Evolutionary conservation across 345 rosid genomes (phyloP).

Genomic region (Citrus reticulata): DNA sequence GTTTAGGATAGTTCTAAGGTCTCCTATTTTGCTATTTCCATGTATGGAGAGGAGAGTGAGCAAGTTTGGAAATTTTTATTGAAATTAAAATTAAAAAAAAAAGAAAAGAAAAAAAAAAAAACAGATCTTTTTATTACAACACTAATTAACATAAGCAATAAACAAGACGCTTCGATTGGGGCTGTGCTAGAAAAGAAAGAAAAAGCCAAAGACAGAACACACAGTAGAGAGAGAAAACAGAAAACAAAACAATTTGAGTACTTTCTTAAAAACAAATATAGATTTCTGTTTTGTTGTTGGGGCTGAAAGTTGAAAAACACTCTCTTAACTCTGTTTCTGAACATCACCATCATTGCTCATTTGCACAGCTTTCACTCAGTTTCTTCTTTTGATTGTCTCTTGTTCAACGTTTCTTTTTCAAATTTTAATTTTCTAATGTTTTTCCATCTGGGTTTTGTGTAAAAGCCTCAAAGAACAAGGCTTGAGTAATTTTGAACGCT

Average conservation of each 20-base stretch:
- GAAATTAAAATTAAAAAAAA: not conserved
- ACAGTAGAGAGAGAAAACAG: constrained; percentile 10
- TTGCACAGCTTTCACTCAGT: constrained; percentile 24
- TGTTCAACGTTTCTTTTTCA: not conserved
- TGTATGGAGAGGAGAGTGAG: not conserved
- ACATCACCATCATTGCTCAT: constrained; percentile 42
- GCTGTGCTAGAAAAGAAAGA: constrained; percentile 1
- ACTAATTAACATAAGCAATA: not conserved
- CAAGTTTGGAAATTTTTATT: not conserved
- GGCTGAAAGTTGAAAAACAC: constrained; percentile 12
- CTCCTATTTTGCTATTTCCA: not conserved
- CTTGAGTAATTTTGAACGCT: not conserved
- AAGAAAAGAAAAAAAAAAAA: too few relatives aligned
- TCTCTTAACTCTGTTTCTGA: constrained; percentile 16
- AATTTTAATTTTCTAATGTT: not conserved
- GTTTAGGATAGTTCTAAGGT: not conserved
- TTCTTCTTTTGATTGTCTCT: not conserved
- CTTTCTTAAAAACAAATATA: not conserved
- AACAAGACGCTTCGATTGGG: constrained; percentile 13
- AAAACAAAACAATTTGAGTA: not conserved
- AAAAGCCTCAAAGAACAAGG: not conserved
- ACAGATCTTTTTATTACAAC: not conserved
- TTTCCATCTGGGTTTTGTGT: constrained; percentile 25
- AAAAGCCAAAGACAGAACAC: constrained; percentile 28
- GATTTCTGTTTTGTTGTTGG: constrained; percentile 21